Percentiles rank a stretch among this genome's conserved stretches.
phyloP scores from a whole-genome alignment of 768 basidiomycete species.

The Antrodiella citrinella region DNA sequence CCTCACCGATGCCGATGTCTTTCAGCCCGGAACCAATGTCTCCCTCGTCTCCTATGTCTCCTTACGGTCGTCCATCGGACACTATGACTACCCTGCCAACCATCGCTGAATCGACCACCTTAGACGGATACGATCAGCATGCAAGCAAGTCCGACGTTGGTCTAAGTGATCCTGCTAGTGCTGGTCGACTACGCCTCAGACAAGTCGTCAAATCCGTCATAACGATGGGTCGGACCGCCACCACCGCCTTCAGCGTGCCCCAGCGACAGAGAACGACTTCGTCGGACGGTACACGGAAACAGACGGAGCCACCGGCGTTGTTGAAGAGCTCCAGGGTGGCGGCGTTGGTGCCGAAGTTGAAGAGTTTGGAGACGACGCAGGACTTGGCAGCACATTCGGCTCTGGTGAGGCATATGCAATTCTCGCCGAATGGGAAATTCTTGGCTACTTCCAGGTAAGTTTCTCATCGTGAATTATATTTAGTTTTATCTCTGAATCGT shows the following conservation, averaged over 20 bases:
- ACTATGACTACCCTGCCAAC: conserved; percentile 13
- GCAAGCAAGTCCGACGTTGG: conserved; percentile 10
- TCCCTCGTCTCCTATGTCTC: background rate
- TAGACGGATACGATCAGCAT: conserved; percentile 12
- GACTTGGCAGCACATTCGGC: conserved; percentile 58
- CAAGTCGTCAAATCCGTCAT: conserved; percentile 40
- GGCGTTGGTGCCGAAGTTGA: conserved; percentile 46
- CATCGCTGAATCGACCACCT: conserved; percentile 16
- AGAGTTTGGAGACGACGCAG: conserved; percentile 44
- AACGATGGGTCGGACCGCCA: conserved; percentile 30
- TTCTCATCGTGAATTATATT: conserved; percentile 7
- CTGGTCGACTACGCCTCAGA: conserved; percentile 23
- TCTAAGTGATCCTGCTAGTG: conserved; percentile 22
- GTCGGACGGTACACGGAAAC: conserved; percentile 15
- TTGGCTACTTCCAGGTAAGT: conserved; percentile 63
- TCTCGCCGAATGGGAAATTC: conserved; percentile 68
- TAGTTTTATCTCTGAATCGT: background rate
- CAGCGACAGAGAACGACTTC: conserved; percentile 20
- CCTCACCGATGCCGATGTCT: conserved; percentile 5
- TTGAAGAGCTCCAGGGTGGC: conserved; percentile 46
- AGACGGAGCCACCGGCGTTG: conserved; percentile 24
- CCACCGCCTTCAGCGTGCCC: conserved; percentile 13
- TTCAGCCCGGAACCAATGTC: conserved; percentile 17
- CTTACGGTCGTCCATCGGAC: conserved; percentile 11
- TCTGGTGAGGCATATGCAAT: conserved; percentile 65